Conservation (phyloP, 2,329 filamentous ascomycete genomes). For the Simplicillium sp. region DNA sequence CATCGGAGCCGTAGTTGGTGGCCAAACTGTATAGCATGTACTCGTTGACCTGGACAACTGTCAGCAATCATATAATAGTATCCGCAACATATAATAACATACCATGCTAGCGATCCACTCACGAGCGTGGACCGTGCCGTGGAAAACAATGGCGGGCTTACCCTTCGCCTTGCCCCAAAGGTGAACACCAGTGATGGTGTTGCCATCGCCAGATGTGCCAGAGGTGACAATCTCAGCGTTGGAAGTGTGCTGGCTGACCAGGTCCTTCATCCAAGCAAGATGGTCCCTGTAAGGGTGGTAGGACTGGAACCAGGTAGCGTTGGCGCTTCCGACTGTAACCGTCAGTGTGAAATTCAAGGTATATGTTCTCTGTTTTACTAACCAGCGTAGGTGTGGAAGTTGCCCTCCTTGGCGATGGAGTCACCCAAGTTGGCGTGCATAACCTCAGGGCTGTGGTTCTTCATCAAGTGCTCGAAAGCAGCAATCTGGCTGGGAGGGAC, state of each 20-base stretch:
- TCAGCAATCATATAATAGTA: conserved; percentile 3
- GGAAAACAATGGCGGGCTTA: conserved; percentile 43
- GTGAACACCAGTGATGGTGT: conserved; percentile 52
- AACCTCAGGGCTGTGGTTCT: conserved; percentile 19
- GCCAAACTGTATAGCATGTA: conserved; percentile 42
- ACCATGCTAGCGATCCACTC: conserved; percentile 52
- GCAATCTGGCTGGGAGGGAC: conserved; percentile 24
- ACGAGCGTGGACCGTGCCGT: conserved; percentile 49
- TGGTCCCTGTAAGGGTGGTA: conserved; percentile 46
- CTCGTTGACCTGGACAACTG: conserved; percentile 28
- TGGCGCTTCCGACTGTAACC: conserved; percentile 13
- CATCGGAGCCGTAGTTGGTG: conserved; percentile 28
- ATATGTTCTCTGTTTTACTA: not conserved
- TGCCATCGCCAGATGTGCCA: conserved; percentile 36
- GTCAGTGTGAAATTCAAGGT: no score
- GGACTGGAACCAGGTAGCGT: conserved; percentile 37
- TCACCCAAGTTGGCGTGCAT: conserved; percentile 30
- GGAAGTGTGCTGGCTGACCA: conserved; percentile 29
- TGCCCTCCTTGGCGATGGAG: conserved; percentile 24
- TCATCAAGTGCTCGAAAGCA: conserved; percentile 20
- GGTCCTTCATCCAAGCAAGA: conserved; percentile 33
- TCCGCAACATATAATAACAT: conserved; percentile 6
- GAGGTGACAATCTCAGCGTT: conserved; percentile 39
- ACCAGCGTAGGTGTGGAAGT: conserved; percentile 16
- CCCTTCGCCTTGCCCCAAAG: conserved; percentile 39